Base-by-base conservation (phyloP, 2,329 filamentous ascomycete genomes). In the Pseudogymnoascus sp. region DNA sequence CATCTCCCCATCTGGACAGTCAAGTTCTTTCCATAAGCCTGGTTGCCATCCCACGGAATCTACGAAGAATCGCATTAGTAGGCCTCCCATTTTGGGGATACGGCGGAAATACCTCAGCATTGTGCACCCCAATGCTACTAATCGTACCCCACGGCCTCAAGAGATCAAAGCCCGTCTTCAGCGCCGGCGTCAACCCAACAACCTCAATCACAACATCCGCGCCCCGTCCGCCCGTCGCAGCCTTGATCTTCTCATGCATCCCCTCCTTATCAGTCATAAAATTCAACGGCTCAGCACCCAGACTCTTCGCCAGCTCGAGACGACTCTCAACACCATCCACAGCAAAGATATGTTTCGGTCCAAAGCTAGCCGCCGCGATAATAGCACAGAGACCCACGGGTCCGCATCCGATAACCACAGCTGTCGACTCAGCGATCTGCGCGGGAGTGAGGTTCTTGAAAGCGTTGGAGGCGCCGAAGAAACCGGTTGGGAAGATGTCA, bases 401-500 rank as follows among this genome's bases (percentile, higher is more conserved):
- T 0, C 93, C 93, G 71, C 92, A 96, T 4, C 93, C 93, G 64
- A 96, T 84, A 18, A 96, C 78, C 1, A 96, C 89, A 0, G 91
- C 86, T 0, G 88, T 90, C 65, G 86, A 84, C 56, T 90, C 84
- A 16, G 80, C 75, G 61, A 88, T 83, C 63, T 86, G 80, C 65
- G 85, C 80, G 12, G 72, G 71, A 9, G 77, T 79, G 40, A 88
- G 80, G 71, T 87, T 77, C 63, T 84, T 84, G 74, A 96, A 88
- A 5, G 87, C 93, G 71, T 91, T 95, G 63, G 83, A 82, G 3
- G 90, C 90, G 5, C 90, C 92, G 69, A 93, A 96, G 77, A 86
- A 96, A 6, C 93, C 90, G 0, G 88, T 91, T 1, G 92, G 92
- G 75, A 95, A 96, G 70, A 96, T 96, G 72, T 96, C 92, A 14